Percentiles rank a stretch among this genome's conserved stretches.
These are phyloP conservation scores for Solanum sparsipilum DNA, from an alignment of 257 asterid species.

Conservation along the genomic window DNA sequence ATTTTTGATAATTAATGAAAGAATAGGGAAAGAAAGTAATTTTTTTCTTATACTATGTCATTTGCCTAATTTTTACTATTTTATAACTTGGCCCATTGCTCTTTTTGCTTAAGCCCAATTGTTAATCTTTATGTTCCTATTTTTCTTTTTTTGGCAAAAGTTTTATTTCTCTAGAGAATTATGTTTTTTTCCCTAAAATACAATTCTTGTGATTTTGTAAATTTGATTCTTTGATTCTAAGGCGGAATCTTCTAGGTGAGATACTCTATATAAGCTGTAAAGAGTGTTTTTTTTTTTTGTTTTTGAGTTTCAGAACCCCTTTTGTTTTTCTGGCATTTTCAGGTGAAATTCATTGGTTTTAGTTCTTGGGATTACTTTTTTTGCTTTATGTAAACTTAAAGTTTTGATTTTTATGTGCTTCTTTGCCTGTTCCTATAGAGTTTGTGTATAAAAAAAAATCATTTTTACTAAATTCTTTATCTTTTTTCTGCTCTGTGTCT, in stretches of 20 bases:
- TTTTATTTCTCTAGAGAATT: not conserved
- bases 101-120: not conserved
- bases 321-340: not conserved
- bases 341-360: not conserved
- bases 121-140: not conserved
- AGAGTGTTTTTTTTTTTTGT: not conserved
- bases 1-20: too few relatives aligned
- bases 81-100: not conserved
- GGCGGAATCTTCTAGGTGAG: constrained; percentile 7
- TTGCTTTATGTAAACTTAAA: not conserved
- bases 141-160: not conserved
- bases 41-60: too few relatives aligned
- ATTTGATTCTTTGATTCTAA: not conserved
- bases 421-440: not conserved
- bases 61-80: too few relatives aligned
- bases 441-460: not conserved
- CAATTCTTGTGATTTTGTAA: not conserved
- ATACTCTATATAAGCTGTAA: not conserved
- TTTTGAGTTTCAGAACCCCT: not conserved
- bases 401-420: not conserved
- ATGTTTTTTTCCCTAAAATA: not conserved
- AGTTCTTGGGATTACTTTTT: not conserved
- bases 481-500: not conserved
- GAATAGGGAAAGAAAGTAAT: too few relatives aligned
- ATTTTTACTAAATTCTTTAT: not conserved